A percentile compares a stretch with the other conserved stretches of the same genome.
phyloP scores from a whole-genome alignment of 805 yeast genomes.

The Priceomyces medius region DNA sequence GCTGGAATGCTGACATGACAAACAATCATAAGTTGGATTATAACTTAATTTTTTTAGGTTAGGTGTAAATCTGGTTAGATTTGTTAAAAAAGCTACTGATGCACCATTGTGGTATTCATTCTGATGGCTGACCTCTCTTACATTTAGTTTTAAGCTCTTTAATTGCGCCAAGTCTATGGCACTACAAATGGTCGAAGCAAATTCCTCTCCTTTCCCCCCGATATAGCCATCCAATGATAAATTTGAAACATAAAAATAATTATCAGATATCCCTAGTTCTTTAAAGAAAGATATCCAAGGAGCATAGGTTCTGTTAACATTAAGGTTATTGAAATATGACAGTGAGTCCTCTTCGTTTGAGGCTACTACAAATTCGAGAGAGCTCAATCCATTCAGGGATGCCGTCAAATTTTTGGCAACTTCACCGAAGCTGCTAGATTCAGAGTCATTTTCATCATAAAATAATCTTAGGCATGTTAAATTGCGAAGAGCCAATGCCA shows the following conservation, averaged over 20 bases:
- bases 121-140: constrained; percentile 23
- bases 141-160: constrained; percentile 12
- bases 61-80: constrained; percentile 10
- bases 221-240: constrained; percentile 25
- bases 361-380: constrained; percentile 17
- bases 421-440: neutral
- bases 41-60: constrained; percentile 9
- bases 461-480: constrained; percentile 13
- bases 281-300: constrained; percentile 22
- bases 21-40: constrained; percentile 21
- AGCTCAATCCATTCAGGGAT: constrained; percentile 8
- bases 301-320: constrained; percentile 13
- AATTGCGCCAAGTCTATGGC: constrained; percentile 15
- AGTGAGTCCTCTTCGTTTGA: constrained; percentile 11
- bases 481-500: constrained; percentile 6
- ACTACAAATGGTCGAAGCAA: constrained; percentile 10
- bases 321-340: constrained; percentile 15
- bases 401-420: constrained; percentile 10
- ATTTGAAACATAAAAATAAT: constrained; percentile 7
- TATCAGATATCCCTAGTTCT: constrained; percentile 4
- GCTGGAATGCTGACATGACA: constrained; percentile 17
- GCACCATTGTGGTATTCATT: constrained; percentile 14
- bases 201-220: constrained; percentile 11
- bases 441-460: constrained; percentile 10
- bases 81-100: constrained; percentile 11